phyloP scores from a whole-genome alignment of 176 grass and related monocot species.

The Otatea glauca region DNA sequence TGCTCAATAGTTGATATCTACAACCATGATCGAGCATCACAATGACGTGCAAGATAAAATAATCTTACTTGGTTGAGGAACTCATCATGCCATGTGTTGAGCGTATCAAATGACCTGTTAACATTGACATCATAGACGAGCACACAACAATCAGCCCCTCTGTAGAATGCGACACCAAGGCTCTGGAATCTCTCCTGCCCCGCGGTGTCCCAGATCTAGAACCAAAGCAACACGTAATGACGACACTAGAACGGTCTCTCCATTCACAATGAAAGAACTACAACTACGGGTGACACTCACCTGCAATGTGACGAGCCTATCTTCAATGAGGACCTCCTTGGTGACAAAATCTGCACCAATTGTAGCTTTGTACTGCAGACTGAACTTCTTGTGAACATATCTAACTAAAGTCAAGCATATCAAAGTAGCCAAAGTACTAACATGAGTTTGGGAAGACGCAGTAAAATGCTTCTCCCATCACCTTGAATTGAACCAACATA shows the following conservation, averaged over 20 bases:
- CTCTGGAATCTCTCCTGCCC: conserved; percentile 99
- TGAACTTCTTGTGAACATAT: conserved; percentile 99
- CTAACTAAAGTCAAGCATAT: conserved; percentile 59
- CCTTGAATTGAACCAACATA: neutral
- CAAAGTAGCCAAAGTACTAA: conserved; percentile 21
- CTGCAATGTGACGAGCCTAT: conserved; percentile 96
- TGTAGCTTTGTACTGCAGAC: conserved; percentile 97
- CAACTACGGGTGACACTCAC: conserved; percentile 43
- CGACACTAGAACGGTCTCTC: neutral
- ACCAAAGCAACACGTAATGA: conserved; percentile 23
- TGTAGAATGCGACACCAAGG: conserved; percentile 96
- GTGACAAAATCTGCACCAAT: conserved; percentile 99
- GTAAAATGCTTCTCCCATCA: neutral
- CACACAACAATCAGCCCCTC: conserved; percentile 96
- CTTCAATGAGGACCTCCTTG: conserved; percentile 98
- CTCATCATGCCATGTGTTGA: conserved; percentile 96
- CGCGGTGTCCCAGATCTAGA: conserved; percentile 96
- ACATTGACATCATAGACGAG: conserved; percentile 98
- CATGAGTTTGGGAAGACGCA: neutral
- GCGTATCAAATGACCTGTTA: conserved; percentile 86
- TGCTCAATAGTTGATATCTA: conserved; percentile 6
- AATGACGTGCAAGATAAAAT: conserved; percentile 32
- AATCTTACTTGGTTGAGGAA: conserved; percentile 92
- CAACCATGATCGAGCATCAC: conserved; percentile 32
- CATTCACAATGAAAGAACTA: conserved; percentile 5